Evolutionary conservation across 768 basidiomycete genomes (phyloP).

Genomic region (Russula sp.): DNA sequence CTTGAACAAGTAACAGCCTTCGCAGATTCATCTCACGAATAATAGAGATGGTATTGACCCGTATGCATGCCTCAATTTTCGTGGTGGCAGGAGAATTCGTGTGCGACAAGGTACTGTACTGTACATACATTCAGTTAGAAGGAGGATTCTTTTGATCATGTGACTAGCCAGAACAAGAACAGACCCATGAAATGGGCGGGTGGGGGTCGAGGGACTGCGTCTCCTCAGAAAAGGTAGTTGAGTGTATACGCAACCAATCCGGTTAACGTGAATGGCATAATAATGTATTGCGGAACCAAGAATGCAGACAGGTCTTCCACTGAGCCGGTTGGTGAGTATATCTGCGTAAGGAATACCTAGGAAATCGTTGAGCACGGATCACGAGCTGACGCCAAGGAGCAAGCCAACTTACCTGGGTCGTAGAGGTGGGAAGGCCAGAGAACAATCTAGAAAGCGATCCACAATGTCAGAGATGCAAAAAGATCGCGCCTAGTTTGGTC

Average conservation of each 20-base stretch:
- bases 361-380: background rate
- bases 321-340: slow-evolving; percentile 58
- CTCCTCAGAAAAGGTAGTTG: slow-evolving; percentile 16
- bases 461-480: slow-evolving; percentile 53
- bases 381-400: background rate
- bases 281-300: slow-evolving; percentile 45
- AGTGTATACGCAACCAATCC: slow-evolving; percentile 21
- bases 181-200: background rate
- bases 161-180: background rate
- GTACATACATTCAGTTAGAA: slow-evolving; percentile 12
- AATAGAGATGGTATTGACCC: background rate
- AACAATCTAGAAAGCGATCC: slow-evolving; percentile 44
- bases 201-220: background rate
- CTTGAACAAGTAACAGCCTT: background rate
- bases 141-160: too few relatives aligned
- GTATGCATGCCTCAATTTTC: background rate
- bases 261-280: slow-evolving; percentile 23
- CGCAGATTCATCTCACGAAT: background rate
- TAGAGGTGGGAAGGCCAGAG: slow-evolving; percentile 20
- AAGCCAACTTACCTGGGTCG: slow-evolving; percentile 13
- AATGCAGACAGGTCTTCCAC: slow-evolving; percentile 58
- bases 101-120: background rate
- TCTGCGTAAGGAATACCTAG: slow-evolving; percentile 59
- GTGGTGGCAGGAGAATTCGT: background rate
- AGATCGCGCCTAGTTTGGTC: slow-evolving; percentile 41